Evolutionary conservation across 2,329 filamentous ascomycete genomes (phyloP).

Genomic region (Didymella pinodella): DNA sequence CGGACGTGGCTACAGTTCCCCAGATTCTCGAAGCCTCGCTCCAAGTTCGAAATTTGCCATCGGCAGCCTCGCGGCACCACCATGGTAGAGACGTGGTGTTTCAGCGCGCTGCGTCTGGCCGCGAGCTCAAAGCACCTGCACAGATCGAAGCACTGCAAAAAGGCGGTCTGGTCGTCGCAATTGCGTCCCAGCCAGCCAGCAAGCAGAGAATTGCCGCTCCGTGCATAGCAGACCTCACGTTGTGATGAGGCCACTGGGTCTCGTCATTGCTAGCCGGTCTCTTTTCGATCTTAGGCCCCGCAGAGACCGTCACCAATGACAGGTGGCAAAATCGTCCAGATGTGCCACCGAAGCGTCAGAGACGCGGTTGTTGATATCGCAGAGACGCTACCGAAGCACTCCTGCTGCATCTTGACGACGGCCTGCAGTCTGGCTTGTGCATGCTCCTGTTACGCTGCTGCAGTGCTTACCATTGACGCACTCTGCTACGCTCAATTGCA

Average conservation of each 20-base stretch:
- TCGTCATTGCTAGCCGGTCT: slow-evolving; percentile 31
- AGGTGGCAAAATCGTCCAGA: slow-evolving; percentile 20
- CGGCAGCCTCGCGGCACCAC: slow-evolving; percentile 13
- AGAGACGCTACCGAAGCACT: slow-evolving; percentile 6
- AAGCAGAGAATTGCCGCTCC: slow-evolving; percentile 21
- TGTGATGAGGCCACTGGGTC: slow-evolving; percentile 36
- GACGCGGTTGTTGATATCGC: slow-evolving; percentile 12
- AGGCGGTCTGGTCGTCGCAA: slow-evolving; percentile 23
- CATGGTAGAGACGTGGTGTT: slow-evolving; percentile 13
- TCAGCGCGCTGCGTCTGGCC: slow-evolving; percentile 19
- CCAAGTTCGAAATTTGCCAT: slow-evolving; percentile 11
- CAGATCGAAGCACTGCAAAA: slow-evolving; percentile 11
- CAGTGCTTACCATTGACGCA: not conserved
- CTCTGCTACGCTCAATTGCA: not conserved
- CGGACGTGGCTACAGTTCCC: slow-evolving; percentile 31
- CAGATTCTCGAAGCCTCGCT: slow-evolving; percentile 27
- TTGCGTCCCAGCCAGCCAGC: slow-evolving; percentile 20
- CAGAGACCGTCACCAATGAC: slow-evolving; percentile 15
- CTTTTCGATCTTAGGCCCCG: slow-evolving; percentile 27
- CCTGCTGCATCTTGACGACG: slow-evolving; percentile 8
- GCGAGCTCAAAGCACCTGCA: slow-evolving; percentile 1
- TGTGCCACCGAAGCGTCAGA: slow-evolving; percentile 8
- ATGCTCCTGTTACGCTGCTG: not conserved
- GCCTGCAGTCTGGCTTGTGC: slow-evolving; percentile 10
- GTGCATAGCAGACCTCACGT: slow-evolving; percentile 35